phyloP scores from a whole-genome alignment of 768 basidiomycete genomes.

The Suillus brevipes region DNA sequence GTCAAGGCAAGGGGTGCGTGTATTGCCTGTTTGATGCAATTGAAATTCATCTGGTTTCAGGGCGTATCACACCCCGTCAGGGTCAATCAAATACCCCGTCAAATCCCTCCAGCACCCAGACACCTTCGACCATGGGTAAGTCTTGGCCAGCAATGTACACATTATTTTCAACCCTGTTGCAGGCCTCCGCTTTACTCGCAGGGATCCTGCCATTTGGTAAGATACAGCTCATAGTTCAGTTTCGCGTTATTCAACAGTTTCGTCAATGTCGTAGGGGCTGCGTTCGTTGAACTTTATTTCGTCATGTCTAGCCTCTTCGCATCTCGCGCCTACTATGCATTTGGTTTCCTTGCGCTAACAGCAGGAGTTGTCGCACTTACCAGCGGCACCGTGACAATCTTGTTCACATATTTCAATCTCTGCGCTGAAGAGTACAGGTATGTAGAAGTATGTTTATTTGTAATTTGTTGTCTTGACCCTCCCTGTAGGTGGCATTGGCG shows the following conservation, averaged over 20 bases:
- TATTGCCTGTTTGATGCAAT: background rate
- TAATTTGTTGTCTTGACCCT: background rate
- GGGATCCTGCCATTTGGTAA: conserved; percentile 90
- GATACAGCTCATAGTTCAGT: conserved; percentile 16
- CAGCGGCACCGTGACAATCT: conserved; percentile 86
- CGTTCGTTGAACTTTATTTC: conserved; percentile 94
- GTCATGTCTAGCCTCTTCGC: conserved; percentile 90
- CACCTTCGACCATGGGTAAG: conserved; percentile 82
- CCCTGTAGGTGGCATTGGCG: conserved; percentile 90
- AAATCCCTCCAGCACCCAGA: conserved; percentile 85
- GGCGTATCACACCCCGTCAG: conserved; percentile 78
- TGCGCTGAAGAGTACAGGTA: conserved; percentile 95
- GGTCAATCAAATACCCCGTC: conserved; percentile 92
- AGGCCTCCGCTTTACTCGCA: conserved; percentile 76
- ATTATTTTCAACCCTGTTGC: conserved; percentile 16
- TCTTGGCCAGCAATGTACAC: conserved; percentile 14
- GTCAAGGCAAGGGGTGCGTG: conserved; percentile 77
- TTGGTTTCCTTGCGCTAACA: conserved; percentile 91
- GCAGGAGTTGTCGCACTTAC: conserved; percentile 81
- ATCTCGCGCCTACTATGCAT: conserved; percentile 91
- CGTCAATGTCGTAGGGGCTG: conserved; percentile 61
- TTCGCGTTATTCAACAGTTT: conserved; percentile 8
- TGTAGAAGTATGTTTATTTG: conserved; percentile 18
- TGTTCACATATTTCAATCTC: conserved; percentile 87
- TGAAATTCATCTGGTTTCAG: conserved; percentile 38